Base-by-base conservation (phyloP, 768 basidiomycete species). In the Phylloporus sp. region DNA sequence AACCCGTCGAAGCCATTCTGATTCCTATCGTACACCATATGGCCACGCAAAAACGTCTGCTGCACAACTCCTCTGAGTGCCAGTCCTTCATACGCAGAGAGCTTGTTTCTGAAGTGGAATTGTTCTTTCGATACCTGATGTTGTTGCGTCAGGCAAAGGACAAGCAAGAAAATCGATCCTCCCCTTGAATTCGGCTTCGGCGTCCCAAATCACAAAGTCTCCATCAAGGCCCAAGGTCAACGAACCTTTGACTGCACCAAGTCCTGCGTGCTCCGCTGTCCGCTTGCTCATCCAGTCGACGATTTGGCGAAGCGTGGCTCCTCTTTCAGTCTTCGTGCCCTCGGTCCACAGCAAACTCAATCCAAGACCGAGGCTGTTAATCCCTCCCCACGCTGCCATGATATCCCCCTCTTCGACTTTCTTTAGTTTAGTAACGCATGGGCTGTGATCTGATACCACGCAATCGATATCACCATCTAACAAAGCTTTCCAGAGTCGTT, bases 391-490 rank as follows among this genome's bases (percentile, higher is more conserved):
- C 0, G 94, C 90, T 18, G 71, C 65, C 84, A 96, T 88, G 50
- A 97, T 74, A 59, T 93, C 78, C 1, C 92, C 89, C 34, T 78
- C 75, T 23, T 84, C 82, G 28, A 82, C 64, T 50, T 77, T 78
- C 72, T 98, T 99, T 49, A 99, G 70, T 56, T 83, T 81, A 20
- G 79, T 70, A 11, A 87, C 74, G 65, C 94, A 97, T 14, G 94
- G 94, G 53, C 90, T 93, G 62, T 99, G 95, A 69, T 99, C 95
- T 43, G 92, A 95, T 7, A 98, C 93, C 43, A 98, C 82, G 60
- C 78, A 93, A 67, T 96, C 90, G 56, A 99, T 92, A 33, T 81
- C 72, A 3, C 89, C 93, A 37, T 85, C 86, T 43, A 77, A 65
- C 47, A 98, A 68, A 2, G 89, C 95, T 15, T 78, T 76, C 90